Conservation (phyloP, 495 filamentous ascomycete genomes). For the Aspergillus sclerotioniger region DNA sequence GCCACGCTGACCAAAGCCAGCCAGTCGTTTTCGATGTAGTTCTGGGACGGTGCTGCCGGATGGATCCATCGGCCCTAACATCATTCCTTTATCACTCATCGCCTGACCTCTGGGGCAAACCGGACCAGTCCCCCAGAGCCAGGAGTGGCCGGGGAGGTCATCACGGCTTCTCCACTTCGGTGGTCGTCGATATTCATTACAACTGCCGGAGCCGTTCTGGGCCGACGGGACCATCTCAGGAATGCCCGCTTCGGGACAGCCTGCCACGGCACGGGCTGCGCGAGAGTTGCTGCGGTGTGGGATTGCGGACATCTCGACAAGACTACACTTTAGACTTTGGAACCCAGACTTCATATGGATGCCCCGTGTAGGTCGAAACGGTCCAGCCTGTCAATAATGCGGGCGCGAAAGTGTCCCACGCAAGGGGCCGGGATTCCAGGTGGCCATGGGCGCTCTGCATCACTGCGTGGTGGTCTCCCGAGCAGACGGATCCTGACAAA, state of each 20-base stretch:
- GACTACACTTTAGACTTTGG: not conserved
- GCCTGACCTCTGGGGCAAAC: constrained; percentile 1
- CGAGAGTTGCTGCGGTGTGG: not conserved
- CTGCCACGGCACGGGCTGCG: constrained; percentile 10
- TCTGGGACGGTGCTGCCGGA: constrained; percentile 3
- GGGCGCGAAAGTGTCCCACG: not conserved
- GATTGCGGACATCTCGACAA: not conserved
- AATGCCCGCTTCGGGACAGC: constrained; percentile 22
- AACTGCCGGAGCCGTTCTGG: constrained; percentile 16
- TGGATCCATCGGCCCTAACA: constrained; percentile 1
- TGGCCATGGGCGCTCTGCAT: not conserved
- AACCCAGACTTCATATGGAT: not conserved
- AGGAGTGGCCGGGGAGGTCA: not conserved
- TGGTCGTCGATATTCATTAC: constrained; percentile 3
- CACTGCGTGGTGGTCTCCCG: not conserved
- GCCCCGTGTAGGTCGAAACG: not conserved
- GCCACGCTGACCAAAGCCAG: not conserved
- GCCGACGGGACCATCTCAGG: constrained; percentile 11
- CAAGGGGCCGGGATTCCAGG: constrained; percentile 5
- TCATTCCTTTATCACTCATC: constrained; percentile 1
- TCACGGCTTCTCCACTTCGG: constrained; percentile 7
- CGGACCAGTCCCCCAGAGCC: not conserved
- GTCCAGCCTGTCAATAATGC: constrained; percentile 2
- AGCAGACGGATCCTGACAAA: not conserved
- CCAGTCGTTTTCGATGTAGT: not conserved